Evolutionary conservation across 2,329 filamentous ascomycete genomes (phyloP).

Genomic region (Albophoma yamanashiensis): DNA sequence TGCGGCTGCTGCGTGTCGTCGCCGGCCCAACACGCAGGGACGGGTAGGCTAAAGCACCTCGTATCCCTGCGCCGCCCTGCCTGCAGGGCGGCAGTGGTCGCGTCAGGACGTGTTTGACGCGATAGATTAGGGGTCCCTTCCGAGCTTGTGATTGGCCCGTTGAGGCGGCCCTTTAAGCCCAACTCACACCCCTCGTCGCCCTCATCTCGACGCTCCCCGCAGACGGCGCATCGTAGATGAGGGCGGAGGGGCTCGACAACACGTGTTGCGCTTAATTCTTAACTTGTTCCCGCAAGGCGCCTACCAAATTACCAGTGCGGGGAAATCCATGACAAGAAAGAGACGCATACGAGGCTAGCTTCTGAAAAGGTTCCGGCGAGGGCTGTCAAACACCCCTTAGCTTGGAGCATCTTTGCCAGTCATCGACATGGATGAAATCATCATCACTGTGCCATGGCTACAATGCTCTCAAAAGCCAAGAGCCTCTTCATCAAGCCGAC

Average conservation of each 20-base stretch:
- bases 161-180: background rate
- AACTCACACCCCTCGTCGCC: background rate
- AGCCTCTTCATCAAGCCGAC: background rate
- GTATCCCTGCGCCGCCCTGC: background rate
- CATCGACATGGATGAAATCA: background rate
- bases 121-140: constrained; percentile 1
- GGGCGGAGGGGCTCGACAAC: background rate
- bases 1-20: background rate
- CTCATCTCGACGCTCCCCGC: background rate
- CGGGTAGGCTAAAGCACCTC: background rate
- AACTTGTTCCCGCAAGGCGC: too few relatives aligned
- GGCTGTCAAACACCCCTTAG: too few relatives aligned
- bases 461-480: background rate
- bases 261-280: too few relatives aligned
- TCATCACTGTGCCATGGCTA: background rate
- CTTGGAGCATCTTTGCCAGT: background rate
- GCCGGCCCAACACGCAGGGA: background rate
- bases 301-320: too few relatives aligned
- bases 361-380: too few relatives aligned
- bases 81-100: background rate
- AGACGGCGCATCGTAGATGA: background rate
- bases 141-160: constrained; percentile 2
- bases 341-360: too few relatives aligned
- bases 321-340: too few relatives aligned
- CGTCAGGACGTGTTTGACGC: background rate